Conservation (phyloP, 2,329 filamentous ascomycete genomes). For the Lachnum nothofagi region DNA sequence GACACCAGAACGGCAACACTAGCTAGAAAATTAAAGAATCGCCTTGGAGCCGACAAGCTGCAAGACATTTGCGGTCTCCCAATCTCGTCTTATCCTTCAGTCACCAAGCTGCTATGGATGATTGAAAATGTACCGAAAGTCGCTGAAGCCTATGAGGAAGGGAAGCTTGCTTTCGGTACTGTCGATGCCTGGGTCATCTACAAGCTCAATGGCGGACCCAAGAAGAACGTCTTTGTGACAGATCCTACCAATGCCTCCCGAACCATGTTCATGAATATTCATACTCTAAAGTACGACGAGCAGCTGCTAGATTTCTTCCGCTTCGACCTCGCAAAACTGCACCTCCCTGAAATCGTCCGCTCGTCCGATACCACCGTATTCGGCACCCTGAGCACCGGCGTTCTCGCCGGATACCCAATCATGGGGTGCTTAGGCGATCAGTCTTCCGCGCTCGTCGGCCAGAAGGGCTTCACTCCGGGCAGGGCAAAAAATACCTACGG, state of each 20-base stretch:
- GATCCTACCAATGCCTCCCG: constrained; percentile 83
- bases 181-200: constrained; percentile 87
- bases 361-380: constrained; percentile 72
- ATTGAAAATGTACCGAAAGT: constrained; percentile 67
- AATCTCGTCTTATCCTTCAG: constrained; percentile 82
- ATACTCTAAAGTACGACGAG: constrained; percentile 74
- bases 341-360: constrained; percentile 75
- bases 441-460: constrained; percentile 73
- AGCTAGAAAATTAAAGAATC: constrained; percentile 69
- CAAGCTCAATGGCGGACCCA: constrained; percentile 69
- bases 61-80: constrained; percentile 72
- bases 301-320: constrained; percentile 73
- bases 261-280: constrained; percentile 92
- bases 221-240: constrained; percentile 66
- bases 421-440: constrained; percentile 76
- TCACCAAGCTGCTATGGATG: constrained; percentile 80
- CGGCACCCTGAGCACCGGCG: constrained; percentile 59
- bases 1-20: constrained; percentile 71
- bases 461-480: constrained; percentile 76
- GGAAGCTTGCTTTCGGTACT: constrained; percentile 76
- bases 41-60: constrained; percentile 63
- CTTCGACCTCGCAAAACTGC: constrained; percentile 53
- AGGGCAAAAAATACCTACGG: constrained; percentile 83
- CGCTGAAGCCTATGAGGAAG: constrained; percentile 68
- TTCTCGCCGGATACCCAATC: constrained; percentile 64